phyloP scores from a whole-genome alignment of 345 rosid species.

The Brassica incana region DNA sequence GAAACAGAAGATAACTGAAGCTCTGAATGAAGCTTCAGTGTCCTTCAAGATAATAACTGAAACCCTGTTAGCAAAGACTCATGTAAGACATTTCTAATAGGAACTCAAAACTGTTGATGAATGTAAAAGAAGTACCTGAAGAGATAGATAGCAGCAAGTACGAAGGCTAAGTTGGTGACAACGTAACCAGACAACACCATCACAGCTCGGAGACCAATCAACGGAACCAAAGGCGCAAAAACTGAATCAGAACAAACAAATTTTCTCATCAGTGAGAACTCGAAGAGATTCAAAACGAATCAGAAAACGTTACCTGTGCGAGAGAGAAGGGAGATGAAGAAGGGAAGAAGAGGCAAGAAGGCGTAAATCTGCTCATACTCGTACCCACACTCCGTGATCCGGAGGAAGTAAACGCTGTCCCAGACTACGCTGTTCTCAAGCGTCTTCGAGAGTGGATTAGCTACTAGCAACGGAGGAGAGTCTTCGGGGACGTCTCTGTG shows the following conservation, averaged over 20 bases:
- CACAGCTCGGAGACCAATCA: slow-evolving; percentile 77
- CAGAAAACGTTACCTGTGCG: slow-evolving; percentile 48
- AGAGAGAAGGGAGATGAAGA: slow-evolving; percentile 52
- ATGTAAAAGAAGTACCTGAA: slow-evolving; percentile 40
- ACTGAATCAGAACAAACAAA: slow-evolving; percentile 42
- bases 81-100: slow-evolving; percentile 23
- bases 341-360: slow-evolving; percentile 82
- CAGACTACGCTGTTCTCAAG: slow-evolving; percentile 69
- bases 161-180: slow-evolving; percentile 66
- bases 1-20: slow-evolving; percentile 81
- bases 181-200: slow-evolving; percentile 75
- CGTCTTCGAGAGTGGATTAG: slow-evolving; percentile 41
- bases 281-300: background rate
- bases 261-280: background rate
- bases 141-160: slow-evolving; percentile 53
- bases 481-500: slow-evolving; percentile 20
- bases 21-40: slow-evolving; percentile 58
- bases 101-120: background rate
- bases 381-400: slow-evolving; percentile 83
- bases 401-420: slow-evolving; percentile 84
- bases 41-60: slow-evolving; percentile 73
- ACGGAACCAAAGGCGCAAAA: slow-evolving; percentile 66
- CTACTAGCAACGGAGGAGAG: slow-evolving; percentile 26
- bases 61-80: slow-evolving; percentile 56
- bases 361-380: slow-evolving; percentile 94